phyloP scores from a whole-genome alignment of 345 rosid genomes.

The Alliaria petiolata region DNA sequence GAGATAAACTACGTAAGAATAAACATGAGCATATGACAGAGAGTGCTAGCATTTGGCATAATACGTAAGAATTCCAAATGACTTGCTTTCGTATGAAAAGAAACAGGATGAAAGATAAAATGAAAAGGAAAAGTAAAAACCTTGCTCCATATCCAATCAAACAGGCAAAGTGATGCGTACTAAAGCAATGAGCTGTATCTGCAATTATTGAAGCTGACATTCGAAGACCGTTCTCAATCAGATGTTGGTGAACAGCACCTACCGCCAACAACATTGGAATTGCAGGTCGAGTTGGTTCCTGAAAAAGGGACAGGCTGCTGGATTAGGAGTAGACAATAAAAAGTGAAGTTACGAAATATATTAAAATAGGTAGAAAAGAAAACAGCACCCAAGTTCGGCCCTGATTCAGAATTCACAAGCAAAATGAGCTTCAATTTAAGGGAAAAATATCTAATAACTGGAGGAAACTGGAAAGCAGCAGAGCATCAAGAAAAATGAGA shows the following conservation, averaged over 20 bases:
- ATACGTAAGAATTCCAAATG: not conserved
- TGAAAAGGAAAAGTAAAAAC: slow-evolving; percentile 35
- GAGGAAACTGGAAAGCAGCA: too few relatives aligned
- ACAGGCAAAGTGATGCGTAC: slow-evolving; percentile 99
- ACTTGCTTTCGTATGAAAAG: slow-evolving; percentile 2
- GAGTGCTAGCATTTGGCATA: not conserved
- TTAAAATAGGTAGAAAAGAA: not conserved
- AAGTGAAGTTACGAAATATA: not conserved
- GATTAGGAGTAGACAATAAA: not conserved
- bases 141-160: slow-evolving; percentile 99
- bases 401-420: too few relatives aligned
- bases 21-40: slow-evolving; percentile 7
- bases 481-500: too few relatives aligned
- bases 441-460: too few relatives aligned
- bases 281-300: slow-evolving; percentile 96
- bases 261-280: slow-evolving; percentile 95
- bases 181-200: slow-evolving; percentile 98
- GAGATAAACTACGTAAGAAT: not conserved
- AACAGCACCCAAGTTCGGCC: not conserved
- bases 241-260: slow-evolving; percentile 99
- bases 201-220: slow-evolving; percentile 93
- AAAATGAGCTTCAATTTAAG: too few relatives aligned
- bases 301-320: slow-evolving; percentile 17
- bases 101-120: slow-evolving; percentile 7
- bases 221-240: slow-evolving; percentile 92